Evolutionary conservation across 2,329 filamentous ascomycete genomes (phyloP), one percentile per base, ranked within the genome.

Genomic region (Cladobotryum protrusum): DNA sequence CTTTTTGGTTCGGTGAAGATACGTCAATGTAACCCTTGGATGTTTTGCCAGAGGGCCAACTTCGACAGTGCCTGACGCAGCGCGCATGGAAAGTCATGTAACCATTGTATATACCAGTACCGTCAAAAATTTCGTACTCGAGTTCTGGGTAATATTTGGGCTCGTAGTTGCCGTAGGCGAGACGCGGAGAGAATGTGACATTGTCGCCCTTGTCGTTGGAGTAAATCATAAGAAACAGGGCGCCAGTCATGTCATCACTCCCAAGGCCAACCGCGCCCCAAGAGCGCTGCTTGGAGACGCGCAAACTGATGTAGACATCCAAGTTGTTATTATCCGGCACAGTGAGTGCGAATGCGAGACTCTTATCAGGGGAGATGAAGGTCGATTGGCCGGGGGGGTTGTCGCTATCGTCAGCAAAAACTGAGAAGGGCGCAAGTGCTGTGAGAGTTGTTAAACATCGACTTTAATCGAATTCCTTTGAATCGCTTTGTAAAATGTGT

Each of bases 181-280:
- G 60, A 45, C 80, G 77, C 2, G 79, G 76, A 20, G 77, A 81
- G 50, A 83, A 69, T 20, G 77, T 82, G 49, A 81, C 71, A 54
- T 77, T 76, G 47, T 70, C 63, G 47, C 68, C 71, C 5, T 66
- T 66, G 4, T 64, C 61, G 49, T 73, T 73, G 42, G 69, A 64
- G 65, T 83, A 82, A n/a, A 75, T 64, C 58, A 82, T 71, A 41
- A 82, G 70, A 50, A 79, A 75, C 19, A 82, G 67, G 7, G 77
- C 68, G 45, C 75, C 71, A 3, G 68, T 63, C 73, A 81, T 81
- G 57, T 73, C 70, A 43, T 71, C 56, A 49, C 68, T 71, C 42
- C 79, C 80, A 35, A 81, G 70, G 34, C 80, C 80, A 39, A 83
- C 62, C 50, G 74, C 77, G 39, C 72, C 72, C 78, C 78, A 83